Base-by-base conservation (phyloP, 2,329 filamentous ascomycete species). In the Passalora sequoiae region DNA sequence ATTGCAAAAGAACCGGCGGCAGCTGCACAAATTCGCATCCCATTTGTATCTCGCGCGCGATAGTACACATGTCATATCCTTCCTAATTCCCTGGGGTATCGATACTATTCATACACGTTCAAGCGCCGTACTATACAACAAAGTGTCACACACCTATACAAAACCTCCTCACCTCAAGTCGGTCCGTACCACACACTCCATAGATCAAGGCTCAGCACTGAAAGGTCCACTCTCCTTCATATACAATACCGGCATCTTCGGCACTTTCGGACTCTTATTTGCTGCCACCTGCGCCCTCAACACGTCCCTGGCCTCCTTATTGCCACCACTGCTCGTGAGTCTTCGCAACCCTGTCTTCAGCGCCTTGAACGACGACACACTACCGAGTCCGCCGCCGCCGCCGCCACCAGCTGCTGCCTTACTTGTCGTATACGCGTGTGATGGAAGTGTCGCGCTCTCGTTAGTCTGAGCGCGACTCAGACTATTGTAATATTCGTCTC, bases 401-500 rank as follows among this genome's bases (percentile, higher is more conserved):
- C 79, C 17, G 2, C 50, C 43, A 6, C 40, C 42, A 75, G 60
- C 37, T 33, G 52, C 50, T 30, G 44, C 33, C n/a, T 47, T 51
- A 15, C 60, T 47, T n/a, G 47, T 47, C 16, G 46, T 28, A n/a
- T n/a, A n/a, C n/a, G n/a, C n/a, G n/a, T n/a, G n/a, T n/a, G n/a
- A n/a, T 1, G 44, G 41, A 17, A 44, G 40, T n/a, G 44, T 47
- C 2, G 42, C 39, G 17, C 59, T 56, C 5, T 61, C 63, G 3
- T 47, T 46, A 2, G 59, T 62, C 20, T 56, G 53, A 21, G 58
- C 57, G 19, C 66, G 64, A 36, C 58, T 73, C 52, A 63, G 81
- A 6, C 16, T 36, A 20, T 6, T 7, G 70, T 55, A 81, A 70
- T 62, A 45, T 10, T 89, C 85, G 53, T 96, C 85, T 12, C 80